Evolutionary conservation across 371 early-diverging fungal genomes (phyloP).

Genomic region (Sporodiniella umbellata): DNA sequence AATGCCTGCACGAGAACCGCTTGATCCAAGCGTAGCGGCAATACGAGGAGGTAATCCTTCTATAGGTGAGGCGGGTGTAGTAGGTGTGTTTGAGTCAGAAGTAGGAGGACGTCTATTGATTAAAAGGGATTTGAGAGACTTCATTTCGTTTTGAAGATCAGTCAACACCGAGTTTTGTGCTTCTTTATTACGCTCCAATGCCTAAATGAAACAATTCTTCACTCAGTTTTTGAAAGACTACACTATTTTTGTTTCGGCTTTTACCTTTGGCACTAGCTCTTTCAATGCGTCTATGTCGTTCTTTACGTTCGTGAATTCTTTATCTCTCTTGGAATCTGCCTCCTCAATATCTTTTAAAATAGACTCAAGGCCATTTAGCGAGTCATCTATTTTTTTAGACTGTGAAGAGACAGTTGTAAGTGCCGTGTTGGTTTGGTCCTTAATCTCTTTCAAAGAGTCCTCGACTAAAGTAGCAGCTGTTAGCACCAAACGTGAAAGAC

Average conservation of each 20-base stretch:
- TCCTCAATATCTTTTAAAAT: slow-evolving; percentile 68
- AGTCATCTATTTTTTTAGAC: slow-evolving; percentile 69
- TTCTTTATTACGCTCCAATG: slow-evolving; percentile 73
- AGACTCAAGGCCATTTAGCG: slow-evolving; percentile 63
- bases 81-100: slow-evolving; percentile 32
- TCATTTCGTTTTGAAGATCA: slow-evolving; percentile 92
- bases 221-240: no score
- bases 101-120: slow-evolving; percentile 63
- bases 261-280: slow-evolving; percentile 76
- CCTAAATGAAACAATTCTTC: slow-evolving; percentile 49
- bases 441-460: slow-evolving; percentile 52
- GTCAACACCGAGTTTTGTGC: slow-evolving; percentile 64
- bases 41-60: slow-evolving; percentile 38
- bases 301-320: slow-evolving; percentile 69
- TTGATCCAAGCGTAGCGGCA: slow-evolving; percentile 27
- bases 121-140: slow-evolving; percentile 84
- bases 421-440: slow-evolving; percentile 67
- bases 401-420: slow-evolving; percentile 71
- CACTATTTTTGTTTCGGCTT: no score
- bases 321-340: slow-evolving; percentile 67
- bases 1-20: slow-evolving; percentile 40
- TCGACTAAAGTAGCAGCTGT: no score
- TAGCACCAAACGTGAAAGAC: no score
- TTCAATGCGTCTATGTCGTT: slow-evolving; percentile 77
- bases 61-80: slow-evolving; percentile 25